Evolutionary conservation across 1,284 basidiomycete species (phyloP), one percentile per base, ranked within the genome.

Genomic region (Leccinum griseonigrum): DNA sequence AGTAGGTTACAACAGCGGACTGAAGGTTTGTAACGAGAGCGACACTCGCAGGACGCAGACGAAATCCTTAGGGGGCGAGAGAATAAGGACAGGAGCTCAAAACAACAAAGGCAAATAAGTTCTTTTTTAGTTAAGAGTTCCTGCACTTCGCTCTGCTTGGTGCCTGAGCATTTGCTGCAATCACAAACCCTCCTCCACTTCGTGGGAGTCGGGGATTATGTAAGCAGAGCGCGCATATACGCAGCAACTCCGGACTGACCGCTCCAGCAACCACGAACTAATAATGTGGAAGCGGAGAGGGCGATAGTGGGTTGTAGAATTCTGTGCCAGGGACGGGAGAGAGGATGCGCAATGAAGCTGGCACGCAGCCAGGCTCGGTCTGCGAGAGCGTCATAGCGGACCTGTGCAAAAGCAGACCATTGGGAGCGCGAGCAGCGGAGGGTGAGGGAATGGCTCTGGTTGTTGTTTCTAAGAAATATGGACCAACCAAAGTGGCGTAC

Each of bases 281-380:
- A 68, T 0, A 92, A 75, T 10, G 85, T 78, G 22, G 83, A 83
- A 10, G 75, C 61, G 59, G 80, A 88, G 63, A 86, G 79, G 14
- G 86, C 83, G n/a, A 92, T 70, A 7, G 79, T 67, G 7, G 90
- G 85, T 60, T 84, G 85, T 6, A 82, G 74, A 68, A 83, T 88
- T 43, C 77, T 78, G 10, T 68, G 51, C 90, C 90, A 91, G 16
- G 83, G 79, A 40, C 77, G 77, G n/a, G 85, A 83, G 14, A 92
- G 78, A 1, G 90, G 90, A 4, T 87, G 83, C 3, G 89, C 88
- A 40, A 88, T 74, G 64, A 90, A 89, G 56, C 75, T 68, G 53
- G 73, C 70, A 14, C 67, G 69, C 2, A 75, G 65, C 90, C 90
- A 92, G 16, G 83, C 78, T 4, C 69, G 64, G 68, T 91, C 87